Conservation (phyloP, 129 eudicot species). For the Chrysanthemum seticuspe region DNA sequence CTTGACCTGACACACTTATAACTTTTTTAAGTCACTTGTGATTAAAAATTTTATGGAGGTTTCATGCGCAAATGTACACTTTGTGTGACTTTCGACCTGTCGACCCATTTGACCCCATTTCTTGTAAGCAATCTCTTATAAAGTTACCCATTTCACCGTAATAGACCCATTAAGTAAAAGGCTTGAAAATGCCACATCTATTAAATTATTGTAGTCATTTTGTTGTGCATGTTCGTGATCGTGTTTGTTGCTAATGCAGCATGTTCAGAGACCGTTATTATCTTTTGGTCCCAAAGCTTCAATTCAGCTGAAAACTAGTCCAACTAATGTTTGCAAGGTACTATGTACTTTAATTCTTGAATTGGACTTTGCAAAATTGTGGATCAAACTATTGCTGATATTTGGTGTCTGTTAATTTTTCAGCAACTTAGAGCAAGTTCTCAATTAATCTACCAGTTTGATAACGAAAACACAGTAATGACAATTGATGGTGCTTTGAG, state of each 20-base stretch:
- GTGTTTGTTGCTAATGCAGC: conserved; percentile 52
- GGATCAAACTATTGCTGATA: conserved; percentile 9
- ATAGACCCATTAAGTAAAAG: neutral
- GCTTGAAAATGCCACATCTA: neutral
- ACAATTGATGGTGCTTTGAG: conserved; percentile 75
- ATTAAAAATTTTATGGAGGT: neutral
- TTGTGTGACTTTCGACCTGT: neutral
- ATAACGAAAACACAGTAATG: conserved; percentile 59
- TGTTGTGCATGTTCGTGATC: conserved; percentile 4
- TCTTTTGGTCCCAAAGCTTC: conserved; percentile 98
- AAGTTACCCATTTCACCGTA: neutral
- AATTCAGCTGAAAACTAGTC: conserved; percentile 70
- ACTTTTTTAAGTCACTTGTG: neutral
- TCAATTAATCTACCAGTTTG: conserved; percentile 67
- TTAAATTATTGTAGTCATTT: neutral
- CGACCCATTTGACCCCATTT: neutral
- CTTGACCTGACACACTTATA: too few species aligned
- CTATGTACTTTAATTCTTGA: neutral
- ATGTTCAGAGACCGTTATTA: conserved; percentile 89
- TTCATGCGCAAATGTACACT: neutral
- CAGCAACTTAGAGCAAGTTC: conserved; percentile 78
- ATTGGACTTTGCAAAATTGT: neutral
- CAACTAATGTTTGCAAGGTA: conserved; percentile 85
- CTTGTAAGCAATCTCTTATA: neutral
- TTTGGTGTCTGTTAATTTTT: conserved; percentile 14